Evolutionary conservation across 768 basidiomycete species (phyloP), one percentile per base, ranked within the genome.

Genomic region (Suillus brevipes): DNA sequence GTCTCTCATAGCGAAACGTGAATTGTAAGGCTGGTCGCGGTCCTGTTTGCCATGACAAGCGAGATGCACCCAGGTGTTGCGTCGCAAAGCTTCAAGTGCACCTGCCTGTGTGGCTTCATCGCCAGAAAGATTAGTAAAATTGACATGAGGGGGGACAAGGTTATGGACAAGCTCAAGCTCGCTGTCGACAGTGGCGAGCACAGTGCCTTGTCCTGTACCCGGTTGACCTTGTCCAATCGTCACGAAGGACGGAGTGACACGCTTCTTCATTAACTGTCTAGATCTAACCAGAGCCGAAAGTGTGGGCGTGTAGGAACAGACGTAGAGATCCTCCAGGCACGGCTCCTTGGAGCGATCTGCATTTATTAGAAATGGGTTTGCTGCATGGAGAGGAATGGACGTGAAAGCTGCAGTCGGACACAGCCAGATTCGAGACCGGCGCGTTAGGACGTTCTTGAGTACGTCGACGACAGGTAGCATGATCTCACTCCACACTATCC

Each of bases 11-110:
- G 40, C 50, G 20, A 65, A 53, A 34, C 9, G 43, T 6, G 61
- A 65, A 8, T 69, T 36, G 47, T 69, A 68, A 16, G 72, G 69
- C 12, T 67, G 61, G 12, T 10, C 37, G 1, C 18, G 12, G 20
- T 62, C 47, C 36, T 65, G 63, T 8, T n/a, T 47, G 6, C 65
- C 72, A 56, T 73, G 72, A 45, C 71, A 72, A 6, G 69, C 66
- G 42, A 72, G 65, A 45, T 72, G 71, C 10, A 67, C 64, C 69
- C 67, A 71, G 2, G 34, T 18, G 40, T 68, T 49, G 20, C 31
- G 2, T 40, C 36, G 34, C 14, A 70, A 25, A 36, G 45, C 31
- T 10, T 60, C 18, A 1, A 60, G 57, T 10, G 64, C 57, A 12
- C 18, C 45, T 9, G 49, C n/a, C 3, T 18, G 50, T n/a, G 64